phyloP scores from a whole-genome alignment of 768 basidiomycete genomes.

The Lactarius akahatsu region DNA sequence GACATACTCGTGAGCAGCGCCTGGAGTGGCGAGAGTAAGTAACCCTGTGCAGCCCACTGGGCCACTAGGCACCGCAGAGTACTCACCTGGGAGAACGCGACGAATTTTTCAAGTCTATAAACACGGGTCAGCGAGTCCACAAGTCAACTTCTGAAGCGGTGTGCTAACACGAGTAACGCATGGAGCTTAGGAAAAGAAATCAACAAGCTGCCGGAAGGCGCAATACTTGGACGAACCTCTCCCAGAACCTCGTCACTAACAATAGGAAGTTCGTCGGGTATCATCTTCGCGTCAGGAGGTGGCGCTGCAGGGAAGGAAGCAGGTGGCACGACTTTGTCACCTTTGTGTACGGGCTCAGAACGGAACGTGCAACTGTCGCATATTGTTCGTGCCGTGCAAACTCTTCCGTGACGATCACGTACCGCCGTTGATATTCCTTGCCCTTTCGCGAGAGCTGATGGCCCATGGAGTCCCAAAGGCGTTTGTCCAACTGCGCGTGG shows the following conservation, averaged over 20 bases:
- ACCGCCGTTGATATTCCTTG: conserved; percentile 56
- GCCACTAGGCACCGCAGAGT: not conserved
- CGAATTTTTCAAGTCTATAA: conserved; percentile 34
- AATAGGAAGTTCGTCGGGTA: conserved; percentile 32
- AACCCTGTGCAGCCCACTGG: not conserved
- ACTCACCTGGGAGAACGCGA: conserved; percentile 34
- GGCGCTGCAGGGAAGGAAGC: conserved; percentile 51
- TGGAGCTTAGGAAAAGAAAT: conserved; percentile 45
- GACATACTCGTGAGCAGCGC: conserved; percentile 22
- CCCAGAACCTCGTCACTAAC: conserved; percentile 47
- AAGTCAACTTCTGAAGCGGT: not conserved
- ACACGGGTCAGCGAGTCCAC: not conserved
- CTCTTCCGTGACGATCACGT: not conserved
- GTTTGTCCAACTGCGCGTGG: conserved; percentile 45
- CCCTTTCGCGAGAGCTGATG: conserved; percentile 45
- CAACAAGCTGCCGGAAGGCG: not conserved
- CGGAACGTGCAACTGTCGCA: conserved; percentile 47
- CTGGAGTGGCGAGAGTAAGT: conserved; percentile 5
- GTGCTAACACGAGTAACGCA: conserved; percentile 52
- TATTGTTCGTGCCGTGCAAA: too few relatives aligned
- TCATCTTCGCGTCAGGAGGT: conserved; percentile 22
- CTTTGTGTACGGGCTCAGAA: conserved; percentile 36
- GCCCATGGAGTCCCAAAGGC: conserved; percentile 49
- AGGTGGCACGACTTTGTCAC: conserved; percentile 48
- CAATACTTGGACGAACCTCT: conserved; percentile 39